Evolutionary conservation across 805 yeast species (phyloP), one percentile per base, ranked within the genome.

Genomic region (Candida coquimbonensis): DNA sequence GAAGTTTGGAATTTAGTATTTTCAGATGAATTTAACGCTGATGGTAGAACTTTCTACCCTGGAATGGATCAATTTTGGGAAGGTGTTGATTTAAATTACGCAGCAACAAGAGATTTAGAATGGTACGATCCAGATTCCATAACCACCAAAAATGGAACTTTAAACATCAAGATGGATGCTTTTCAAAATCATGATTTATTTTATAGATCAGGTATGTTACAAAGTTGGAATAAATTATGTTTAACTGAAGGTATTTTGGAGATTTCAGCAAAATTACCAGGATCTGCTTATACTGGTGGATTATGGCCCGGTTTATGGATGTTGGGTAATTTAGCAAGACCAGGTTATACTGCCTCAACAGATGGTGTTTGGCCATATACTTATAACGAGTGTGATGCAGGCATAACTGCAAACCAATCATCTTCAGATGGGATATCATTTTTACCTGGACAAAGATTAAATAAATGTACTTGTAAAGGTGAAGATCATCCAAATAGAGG

Each of bases 351-450:
- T 57, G 73, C 74, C 11, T 51, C 71, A 14, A 66, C 76, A 5
- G 77, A 73, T 29, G 78, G 78, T 35, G 70, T 72, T 24, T 73
- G 78, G 78, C 77, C 78, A 0, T 73, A 73, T 50, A 61, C 74
- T 0, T 73, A 73, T 52, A 66, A 70, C 17, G 54, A 68, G 7
- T 73, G 78, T 55, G 78, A 73, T 57, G 71, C 76, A 9, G 78
- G 78, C 16, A 72, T 71, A 32, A 73, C 78, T 2, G 66, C 77
- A 4, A 73, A 73, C 47, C 78, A 73, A 53, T 69, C 75, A 3
- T 62, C 74, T 0, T 61, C 72, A 1, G 78, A 73, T 53, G 78
- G 78, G 4, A 63, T 73, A 8, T 66, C 72, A 12, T 70, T 67
- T 46, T 56, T 73, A 34, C 71, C 73, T 0, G 78, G 77, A 12